Conservation (phyloP, 1,284 basidiomycete species). For the Leccinum fuscescens region DNA sequence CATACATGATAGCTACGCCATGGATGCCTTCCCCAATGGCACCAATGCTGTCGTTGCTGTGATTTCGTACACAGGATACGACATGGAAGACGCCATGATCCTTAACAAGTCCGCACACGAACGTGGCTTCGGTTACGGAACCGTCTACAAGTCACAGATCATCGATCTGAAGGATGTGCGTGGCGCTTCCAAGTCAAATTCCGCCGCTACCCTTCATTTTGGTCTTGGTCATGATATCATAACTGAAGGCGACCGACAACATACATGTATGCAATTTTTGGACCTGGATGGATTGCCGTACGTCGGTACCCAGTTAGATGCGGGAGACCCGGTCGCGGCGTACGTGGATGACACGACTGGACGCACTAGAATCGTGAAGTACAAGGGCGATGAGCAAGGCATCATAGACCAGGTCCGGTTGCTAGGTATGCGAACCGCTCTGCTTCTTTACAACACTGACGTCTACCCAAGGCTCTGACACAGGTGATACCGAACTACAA, state of each 20-base stretch:
- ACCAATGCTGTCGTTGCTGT: slow-evolving; percentile 99
- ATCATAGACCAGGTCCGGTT: slow-evolving; percentile 93
- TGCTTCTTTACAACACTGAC: slow-evolving; percentile 5
- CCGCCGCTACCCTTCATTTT: slow-evolving; percentile 74
- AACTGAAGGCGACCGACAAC: slow-evolving; percentile 54
- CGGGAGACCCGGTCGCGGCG: slow-evolving; percentile 82
- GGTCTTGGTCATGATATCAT: slow-evolving; percentile 81
- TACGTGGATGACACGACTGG: slow-evolving; percentile 88
- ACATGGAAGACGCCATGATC: slow-evolving; percentile 99
- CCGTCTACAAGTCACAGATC: slow-evolving; percentile 94
- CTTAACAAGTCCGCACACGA: slow-evolving; percentile 99
- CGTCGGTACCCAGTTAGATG: slow-evolving; percentile 68
- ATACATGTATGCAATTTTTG: slow-evolving; percentile 60
- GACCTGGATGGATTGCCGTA: slow-evolving; percentile 86
- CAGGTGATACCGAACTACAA: slow-evolving; percentile 85
- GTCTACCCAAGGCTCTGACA: slow-evolving; percentile 66
- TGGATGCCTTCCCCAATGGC: slow-evolving; percentile 98
- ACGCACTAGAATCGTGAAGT: slow-evolving; percentile 86
- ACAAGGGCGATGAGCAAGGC: slow-evolving; percentile 93
- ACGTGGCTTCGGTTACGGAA: slow-evolving; percentile 96
- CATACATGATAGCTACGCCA: slow-evolving; percentile 94
- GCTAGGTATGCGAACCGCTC: slow-evolving; percentile 56
- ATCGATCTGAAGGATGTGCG: slow-evolving; percentile 85
- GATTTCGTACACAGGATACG: slow-evolving; percentile 99
- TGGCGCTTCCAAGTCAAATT: slow-evolving; percentile 57